Conservation (phyloP, 306 rosid genomes). For the Purshia tridentata region DNA sequence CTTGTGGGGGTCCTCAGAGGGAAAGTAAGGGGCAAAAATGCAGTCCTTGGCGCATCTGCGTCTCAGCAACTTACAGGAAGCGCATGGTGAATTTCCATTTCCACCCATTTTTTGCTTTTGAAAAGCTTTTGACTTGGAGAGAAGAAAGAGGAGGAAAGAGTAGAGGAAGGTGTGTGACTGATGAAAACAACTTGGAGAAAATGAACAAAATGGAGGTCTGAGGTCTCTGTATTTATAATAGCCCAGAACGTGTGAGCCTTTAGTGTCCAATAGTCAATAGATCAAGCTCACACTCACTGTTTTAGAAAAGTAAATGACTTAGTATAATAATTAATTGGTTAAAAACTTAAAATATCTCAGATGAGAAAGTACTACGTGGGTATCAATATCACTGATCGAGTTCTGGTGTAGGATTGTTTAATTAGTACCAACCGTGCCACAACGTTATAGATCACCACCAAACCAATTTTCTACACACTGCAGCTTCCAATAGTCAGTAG, state of each 20-base stretch:
- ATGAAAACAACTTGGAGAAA: conserved; percentile 1
- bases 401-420: conserved; percentile 21
- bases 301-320: background rate
- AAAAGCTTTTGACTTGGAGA: conserved; percentile 4
- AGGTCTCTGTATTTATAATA: conserved; percentile 38
- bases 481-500: too few species aligned
- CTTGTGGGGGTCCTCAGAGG: conserved; percentile 83
- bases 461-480: background rate
- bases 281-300: background rate
- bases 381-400: conserved; percentile 24
- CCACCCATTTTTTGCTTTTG: conserved; percentile 42
- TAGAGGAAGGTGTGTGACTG: conserved; percentile 3
- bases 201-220: conserved; percentile 17
- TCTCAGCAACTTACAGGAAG: conserved; percentile 88
- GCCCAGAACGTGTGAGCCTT: conserved; percentile 36
- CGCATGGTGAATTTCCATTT: conserved; percentile 83
- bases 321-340: background rate
- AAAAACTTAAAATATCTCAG: conserved; percentile 10
- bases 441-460: background rate
- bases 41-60: conserved; percentile 84
- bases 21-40: conserved; percentile 84
- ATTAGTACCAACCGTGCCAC: background rate
- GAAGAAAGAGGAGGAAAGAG: background rate
- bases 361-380: conserved; percentile 11
- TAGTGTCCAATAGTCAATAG: background rate